Percentiles rank a stretch among this genome's conserved stretches.
Evolutionary conservation across 1,284 basidiomycete genomes (phyloP).

Genomic region (Microbotryum lychnidis-dioicae): DNA sequence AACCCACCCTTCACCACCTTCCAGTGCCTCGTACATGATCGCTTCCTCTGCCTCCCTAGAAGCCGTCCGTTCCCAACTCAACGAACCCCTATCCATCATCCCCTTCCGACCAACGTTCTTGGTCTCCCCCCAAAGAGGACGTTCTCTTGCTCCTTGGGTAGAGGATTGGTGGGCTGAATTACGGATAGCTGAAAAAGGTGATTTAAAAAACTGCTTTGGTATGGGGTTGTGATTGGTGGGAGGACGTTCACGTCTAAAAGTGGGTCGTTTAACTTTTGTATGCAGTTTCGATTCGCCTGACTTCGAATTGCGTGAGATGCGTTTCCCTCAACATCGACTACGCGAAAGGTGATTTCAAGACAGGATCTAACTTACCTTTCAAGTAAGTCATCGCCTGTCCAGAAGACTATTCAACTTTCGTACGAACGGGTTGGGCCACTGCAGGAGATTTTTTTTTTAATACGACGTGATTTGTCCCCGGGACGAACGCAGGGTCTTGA

Average conservation of each 20-base stretch:
- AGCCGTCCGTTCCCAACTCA: background rate
- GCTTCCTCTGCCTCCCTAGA: constrained; percentile 12
- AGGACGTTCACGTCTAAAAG: background rate
- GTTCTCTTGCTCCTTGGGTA: constrained; percentile 6
- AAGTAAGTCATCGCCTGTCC: background rate
- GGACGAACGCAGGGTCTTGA: background rate
- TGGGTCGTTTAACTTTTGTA: no score
- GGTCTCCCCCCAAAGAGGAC: background rate
- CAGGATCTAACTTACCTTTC: background rate
- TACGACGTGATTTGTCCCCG: background rate
- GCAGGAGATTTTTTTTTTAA: background rate
- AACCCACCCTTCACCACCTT: no score
- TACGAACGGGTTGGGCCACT: background rate
- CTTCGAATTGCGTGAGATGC: constrained; percentile 15
- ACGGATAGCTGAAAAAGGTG: background rate
- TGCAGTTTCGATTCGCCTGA: constrained; percentile 6
- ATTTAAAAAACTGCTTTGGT: no score
- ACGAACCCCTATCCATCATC: constrained; percentile 6
- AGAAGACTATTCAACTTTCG: background rate
- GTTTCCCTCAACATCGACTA: constrained; percentile 20
- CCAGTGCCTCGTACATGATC: constrained; percentile 16
- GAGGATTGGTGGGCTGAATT: constrained; percentile 15
- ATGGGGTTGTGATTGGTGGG: background rate
- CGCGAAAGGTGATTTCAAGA: background rate
- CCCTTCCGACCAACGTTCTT: constrained; percentile 15